Conservation (phyloP, 495 filamentous ascomycete genomes). For the Apiosordaria backusii region DNA sequence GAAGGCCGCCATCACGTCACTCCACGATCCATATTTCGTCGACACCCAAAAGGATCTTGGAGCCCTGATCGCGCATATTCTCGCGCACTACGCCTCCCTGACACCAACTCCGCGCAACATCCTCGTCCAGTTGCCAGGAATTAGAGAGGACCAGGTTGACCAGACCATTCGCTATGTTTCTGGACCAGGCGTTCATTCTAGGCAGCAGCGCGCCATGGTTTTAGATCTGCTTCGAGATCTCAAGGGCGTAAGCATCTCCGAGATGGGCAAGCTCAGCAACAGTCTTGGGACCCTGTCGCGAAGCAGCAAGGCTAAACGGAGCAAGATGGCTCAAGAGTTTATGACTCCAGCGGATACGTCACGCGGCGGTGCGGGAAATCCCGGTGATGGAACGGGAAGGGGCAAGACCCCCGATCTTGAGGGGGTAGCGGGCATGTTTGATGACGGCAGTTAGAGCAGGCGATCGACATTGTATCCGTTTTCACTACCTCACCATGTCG, state of each 20-base stretch:
- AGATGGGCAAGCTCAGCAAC: conserved; percentile 76
- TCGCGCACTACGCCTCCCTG: conserved; percentile 63
- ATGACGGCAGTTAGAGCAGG: conserved; percentile 23
- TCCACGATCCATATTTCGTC: conserved; percentile 94
- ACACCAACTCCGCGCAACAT: conserved; percentile 59
- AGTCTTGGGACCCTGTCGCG: conserved; percentile 25
- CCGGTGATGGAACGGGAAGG: conserved; percentile 10
- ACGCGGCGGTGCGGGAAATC: not conserved
- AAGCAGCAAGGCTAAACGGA: conserved; percentile 36
- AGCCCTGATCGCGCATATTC: conserved; percentile 78
- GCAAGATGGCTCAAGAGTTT: conserved; percentile 57
- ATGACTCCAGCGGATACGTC: conserved; percentile 38
- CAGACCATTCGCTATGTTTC: conserved; percentile 55
- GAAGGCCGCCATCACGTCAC: conserved; percentile 75
- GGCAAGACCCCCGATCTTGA: conserved; percentile 39
- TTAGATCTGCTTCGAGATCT: conserved; percentile 83
- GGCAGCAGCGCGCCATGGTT: conserved; percentile 77
- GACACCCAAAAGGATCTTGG: conserved; percentile 94
- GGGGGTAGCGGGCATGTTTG: conserved; percentile 44
- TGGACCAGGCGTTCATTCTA: conserved; percentile 48
- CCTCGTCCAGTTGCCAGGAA: conserved; percentile 50
- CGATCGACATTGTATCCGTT: not conserved
- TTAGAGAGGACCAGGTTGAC: conserved; percentile 58
- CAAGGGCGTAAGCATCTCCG: conserved; percentile 84
- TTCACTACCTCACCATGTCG: too few species aligned